Evolutionary conservation across 1,284 basidiomycete species (phyloP).

Genomic region (Ceratorhiza oryzae-sativae): DNA sequence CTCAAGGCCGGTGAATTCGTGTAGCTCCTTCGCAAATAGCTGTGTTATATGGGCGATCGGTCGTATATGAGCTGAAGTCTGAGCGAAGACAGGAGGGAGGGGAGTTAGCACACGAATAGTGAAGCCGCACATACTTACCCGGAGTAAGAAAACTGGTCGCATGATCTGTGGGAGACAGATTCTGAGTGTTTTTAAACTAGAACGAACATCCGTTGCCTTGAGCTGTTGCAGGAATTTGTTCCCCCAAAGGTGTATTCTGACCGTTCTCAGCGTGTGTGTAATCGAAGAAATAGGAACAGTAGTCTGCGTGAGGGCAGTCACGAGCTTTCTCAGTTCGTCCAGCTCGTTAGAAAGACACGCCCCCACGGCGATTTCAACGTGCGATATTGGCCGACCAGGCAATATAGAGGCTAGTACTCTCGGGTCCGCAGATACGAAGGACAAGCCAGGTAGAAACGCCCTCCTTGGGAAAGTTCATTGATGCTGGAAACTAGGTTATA

Average conservation of each 20-base stretch:
- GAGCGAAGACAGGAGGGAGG: not conserved
- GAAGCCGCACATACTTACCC: not conserved
- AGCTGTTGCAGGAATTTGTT: constrained; percentile 23
- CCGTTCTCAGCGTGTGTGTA: constrained; percentile 4
- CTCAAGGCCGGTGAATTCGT: constrained; percentile 4
- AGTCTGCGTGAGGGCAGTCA: constrained; percentile 17
- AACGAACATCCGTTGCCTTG: constrained; percentile 5
- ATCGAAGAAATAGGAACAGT: constrained; percentile 12
- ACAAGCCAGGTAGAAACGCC: constrained; percentile 11
- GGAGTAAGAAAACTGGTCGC: constrained; percentile 11
- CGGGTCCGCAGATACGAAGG: constrained; percentile 28
- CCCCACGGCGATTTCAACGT: constrained; percentile 26
- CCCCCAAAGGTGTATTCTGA: constrained; percentile 36
- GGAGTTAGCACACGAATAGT: not conserved
- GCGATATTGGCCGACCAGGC: constrained; percentile 11
- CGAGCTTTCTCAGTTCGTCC: constrained; percentile 11
- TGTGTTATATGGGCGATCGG: constrained; percentile 22
- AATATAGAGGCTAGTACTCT: constrained; percentile 11
- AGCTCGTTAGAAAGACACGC: constrained; percentile 21
- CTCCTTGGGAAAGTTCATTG: not conserved
- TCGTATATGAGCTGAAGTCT: constrained; percentile 14
- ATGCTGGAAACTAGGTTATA: constrained; percentile 14
- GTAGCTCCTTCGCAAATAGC: constrained; percentile 13
- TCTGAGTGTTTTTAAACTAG: not conserved
- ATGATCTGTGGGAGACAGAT: constrained; percentile 23